Evolutionary conservation across 768 basidiomycete genomes (phyloP), one percentile per base, ranked within the genome.

Genomic region (Suillus spraguei): DNA sequence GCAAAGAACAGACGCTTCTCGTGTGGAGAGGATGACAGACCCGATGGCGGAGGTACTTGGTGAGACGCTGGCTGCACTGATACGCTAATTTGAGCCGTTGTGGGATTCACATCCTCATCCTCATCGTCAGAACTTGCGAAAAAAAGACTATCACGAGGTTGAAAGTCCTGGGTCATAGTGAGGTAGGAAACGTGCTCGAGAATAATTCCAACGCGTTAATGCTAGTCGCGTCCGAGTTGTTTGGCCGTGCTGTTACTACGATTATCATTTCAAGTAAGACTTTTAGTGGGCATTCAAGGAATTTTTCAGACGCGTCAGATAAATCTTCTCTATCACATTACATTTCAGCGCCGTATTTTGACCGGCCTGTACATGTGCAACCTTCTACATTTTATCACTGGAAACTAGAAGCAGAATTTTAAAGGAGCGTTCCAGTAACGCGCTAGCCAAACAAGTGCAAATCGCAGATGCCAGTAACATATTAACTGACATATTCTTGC

Each of bases 51-150:
- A 44, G 64, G 65, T 10, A 60, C 56, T 33, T 55, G 64, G 3
- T 32, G 32, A 33, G 36, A 53, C 50, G n/a, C 28, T 44, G 46
- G 56, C 33, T 60, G 60, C 39, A 44, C 33, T 38, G 24, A 16
- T n/a, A n/a, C 20, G 5, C 20, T 10, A n/a, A 32, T 52, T 32
- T 58, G 55, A 58, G 17, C 24, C 32, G 14, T 49, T 16, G n/a
- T 60, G 32, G 47, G 20, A 17, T 60, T 60, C 7, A 36, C 14
- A 50, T 28, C 6, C 22, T 78, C 78, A 9, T 78, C 79, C 53
- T 86, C 81, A 61, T 85, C 87, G 41, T 79, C 79, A 17, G 87
- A 85, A 41, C 81, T 82, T 42, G 85, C 83, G 72, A 91, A 90
- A 70, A 91, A 90, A 11, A 83, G 74, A 8, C 72, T 74, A 53